Percentiles rank a stretch among this genome's conserved stretches.
These are phyloP conservation scores for Dryas octopetala DNA, from an alignment of 306 rosid species.

Conservation along the genomic window DNA sequence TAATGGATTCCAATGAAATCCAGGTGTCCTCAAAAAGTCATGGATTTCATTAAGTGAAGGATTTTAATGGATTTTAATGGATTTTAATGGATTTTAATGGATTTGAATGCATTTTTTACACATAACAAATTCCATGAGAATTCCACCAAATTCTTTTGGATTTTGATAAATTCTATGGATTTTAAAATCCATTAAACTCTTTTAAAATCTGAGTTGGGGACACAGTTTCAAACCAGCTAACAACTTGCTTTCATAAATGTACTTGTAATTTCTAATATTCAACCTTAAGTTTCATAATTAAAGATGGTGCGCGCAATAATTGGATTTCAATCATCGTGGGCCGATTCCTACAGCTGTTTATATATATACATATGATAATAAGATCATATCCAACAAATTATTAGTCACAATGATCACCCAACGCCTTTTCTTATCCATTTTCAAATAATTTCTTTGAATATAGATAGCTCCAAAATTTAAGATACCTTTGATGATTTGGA, in stretches of 20 bases:
- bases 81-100: no score
- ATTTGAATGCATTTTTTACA: no score
- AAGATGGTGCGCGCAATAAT: background rate
- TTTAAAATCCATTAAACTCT: no score
- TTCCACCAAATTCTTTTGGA: no score
- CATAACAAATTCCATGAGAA: no score
- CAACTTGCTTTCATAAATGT: background rate
- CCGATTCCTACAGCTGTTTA: slow-evolving; percentile 5
- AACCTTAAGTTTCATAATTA: background rate
- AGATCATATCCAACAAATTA: background rate
- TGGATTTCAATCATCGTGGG: background rate
- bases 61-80: no score
- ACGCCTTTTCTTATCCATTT: background rate
- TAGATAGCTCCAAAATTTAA: background rate
- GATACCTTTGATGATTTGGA: background rate
- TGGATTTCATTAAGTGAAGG: no score
- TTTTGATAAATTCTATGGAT: no score
- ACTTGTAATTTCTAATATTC: background rate
- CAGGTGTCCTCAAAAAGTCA: no score
- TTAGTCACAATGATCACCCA: background rate
- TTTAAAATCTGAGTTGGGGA: no score
- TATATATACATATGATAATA: background rate
- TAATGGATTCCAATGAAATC: no score
- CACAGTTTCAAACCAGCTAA: no score
- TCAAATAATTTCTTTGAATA: background rate